Evolutionary conservation across 139 green algal species (phyloP).

Genomic region (Microglena sp.): DNA sequence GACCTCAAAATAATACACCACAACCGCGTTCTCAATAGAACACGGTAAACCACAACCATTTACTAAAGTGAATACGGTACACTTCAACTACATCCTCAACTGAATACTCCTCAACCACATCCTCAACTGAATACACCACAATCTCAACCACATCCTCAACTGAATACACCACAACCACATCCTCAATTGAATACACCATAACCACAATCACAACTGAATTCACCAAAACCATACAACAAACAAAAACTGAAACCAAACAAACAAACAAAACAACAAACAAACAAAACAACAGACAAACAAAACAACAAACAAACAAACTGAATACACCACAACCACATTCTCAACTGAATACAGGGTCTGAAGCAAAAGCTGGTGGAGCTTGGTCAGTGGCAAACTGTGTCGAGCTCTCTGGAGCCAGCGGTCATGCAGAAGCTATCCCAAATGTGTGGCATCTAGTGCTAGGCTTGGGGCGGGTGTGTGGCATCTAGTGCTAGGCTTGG

Average conservation of each 20-base stretch:
- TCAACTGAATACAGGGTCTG: slow-evolving; percentile 5
- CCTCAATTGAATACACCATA: background rate
- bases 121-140: too few relatives aligned
- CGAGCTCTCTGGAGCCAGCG: slow-evolving; percentile 1
- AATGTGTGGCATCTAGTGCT: too few relatives aligned
- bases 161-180: background rate
- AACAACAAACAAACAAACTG: background rate
- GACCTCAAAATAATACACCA: background rate
- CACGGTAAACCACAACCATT: too few relatives aligned
- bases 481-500: too few relatives aligned
- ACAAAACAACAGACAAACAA: background rate
- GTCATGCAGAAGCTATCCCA: background rate
- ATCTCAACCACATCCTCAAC: too few relatives aligned
- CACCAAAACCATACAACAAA: background rate
- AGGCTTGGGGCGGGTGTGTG: too few relatives aligned
- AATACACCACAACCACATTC: background rate
- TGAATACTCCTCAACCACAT: too few relatives aligned
- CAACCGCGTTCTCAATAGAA: too few relatives aligned
- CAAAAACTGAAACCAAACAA: background rate
- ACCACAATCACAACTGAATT: background rate
- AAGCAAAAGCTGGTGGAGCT: slow-evolving; percentile 6
- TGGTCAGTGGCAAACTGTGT: background rate
- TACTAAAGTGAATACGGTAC: too few relatives aligned
- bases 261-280: background rate
- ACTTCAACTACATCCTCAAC: too few relatives aligned